Evolutionary conservation across 164 flowering plant genomes (phyloP).

Genomic region (Warburgia ugandensis): DNA sequence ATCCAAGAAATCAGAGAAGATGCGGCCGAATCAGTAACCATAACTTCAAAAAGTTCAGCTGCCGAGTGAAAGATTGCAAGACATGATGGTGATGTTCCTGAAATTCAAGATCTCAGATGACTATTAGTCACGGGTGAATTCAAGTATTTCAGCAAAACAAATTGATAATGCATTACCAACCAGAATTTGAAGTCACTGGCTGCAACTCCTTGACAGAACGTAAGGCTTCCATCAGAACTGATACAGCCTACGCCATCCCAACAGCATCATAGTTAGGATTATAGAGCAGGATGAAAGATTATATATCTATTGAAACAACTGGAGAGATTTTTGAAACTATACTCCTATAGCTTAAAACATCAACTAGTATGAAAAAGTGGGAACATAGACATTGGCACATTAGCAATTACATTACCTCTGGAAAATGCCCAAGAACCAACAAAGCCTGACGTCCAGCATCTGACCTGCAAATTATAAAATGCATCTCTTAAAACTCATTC

Average conservation of each 20-base stretch:
- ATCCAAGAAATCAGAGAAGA: slow-evolving; percentile 84
- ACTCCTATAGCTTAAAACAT: too few relatives aligned
- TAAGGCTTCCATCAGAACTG: slow-evolving; percentile 65
- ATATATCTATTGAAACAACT: neutral
- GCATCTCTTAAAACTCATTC: slow-evolving; percentile 1
- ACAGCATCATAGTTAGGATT: neutral
- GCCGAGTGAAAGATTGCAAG: slow-evolving; percentile 89
- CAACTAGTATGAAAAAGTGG: too few relatives aligned
- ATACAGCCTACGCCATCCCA: slow-evolving; percentile 39
- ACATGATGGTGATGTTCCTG: slow-evolving; percentile 72
- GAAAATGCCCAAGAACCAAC: slow-evolving; percentile 69
- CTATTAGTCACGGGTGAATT: too few relatives aligned
- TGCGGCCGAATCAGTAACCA: slow-evolving; percentile 82
- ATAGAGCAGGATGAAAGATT: neutral
- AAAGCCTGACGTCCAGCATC: slow-evolving; percentile 93
- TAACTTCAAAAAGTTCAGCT: slow-evolving; percentile 86
- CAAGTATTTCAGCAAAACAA: slow-evolving; percentile 6
- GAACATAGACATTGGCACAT: too few relatives aligned
- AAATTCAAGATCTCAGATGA: slow-evolving; percentile 11
- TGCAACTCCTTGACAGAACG: slow-evolving; percentile 68
- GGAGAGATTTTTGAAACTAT: too few relatives aligned
- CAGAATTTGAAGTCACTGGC: slow-evolving; percentile 33
- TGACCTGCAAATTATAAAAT: slow-evolving; percentile 48
- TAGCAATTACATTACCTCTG: slow-evolving; percentile 49
- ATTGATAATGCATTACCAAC: slow-evolving; percentile 20